These are phyloP conservation scores for Pseudomonodictys pantanalensis DNA, from an alignment of 495 filamentous ascomycete species.

Conservation along the genomic window DNA sequence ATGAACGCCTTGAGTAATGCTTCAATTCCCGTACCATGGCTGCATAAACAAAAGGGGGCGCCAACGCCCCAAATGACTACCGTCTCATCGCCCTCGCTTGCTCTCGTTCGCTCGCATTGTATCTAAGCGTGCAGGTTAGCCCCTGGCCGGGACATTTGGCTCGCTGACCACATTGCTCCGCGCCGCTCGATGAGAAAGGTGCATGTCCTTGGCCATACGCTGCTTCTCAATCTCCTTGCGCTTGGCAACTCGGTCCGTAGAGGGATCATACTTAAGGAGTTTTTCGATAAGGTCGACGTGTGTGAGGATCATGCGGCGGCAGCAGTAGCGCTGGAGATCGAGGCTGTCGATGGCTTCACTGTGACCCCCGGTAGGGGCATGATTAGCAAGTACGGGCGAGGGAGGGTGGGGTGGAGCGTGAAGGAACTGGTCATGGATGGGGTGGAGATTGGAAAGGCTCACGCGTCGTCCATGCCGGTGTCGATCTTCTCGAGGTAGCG, in stretches of 20 bases:
- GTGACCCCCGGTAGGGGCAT: constrained; percentile 14
- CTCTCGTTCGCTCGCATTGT: constrained; percentile 23
- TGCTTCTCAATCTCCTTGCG: neutral
- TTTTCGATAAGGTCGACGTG: constrained; percentile 99
- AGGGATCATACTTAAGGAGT: constrained; percentile 74
- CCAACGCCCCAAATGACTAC: neutral
- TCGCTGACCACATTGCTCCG: too few relatives aligned
- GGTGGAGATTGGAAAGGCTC: constrained; percentile 30
- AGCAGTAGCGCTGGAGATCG: constrained; percentile 93
- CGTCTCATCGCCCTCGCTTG: constrained; percentile 6
- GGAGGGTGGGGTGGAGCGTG: neutral
- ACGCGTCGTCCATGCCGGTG: constrained; percentile 75
- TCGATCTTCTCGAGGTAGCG: constrained; percentile 82
- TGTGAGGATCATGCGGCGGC: constrained; percentile 99
- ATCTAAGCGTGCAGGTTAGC: constrained; percentile 11
- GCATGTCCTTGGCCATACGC: too few relatives aligned
- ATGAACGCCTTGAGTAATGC: too few relatives aligned
- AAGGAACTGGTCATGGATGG: too few relatives aligned
- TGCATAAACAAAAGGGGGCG: too few relatives aligned
- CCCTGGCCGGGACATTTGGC: constrained; percentile 3
- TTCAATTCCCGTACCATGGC: too few relatives aligned
- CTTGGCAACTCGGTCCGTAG: neutral
- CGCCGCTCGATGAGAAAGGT: too few relatives aligned
- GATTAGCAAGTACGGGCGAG: neutral
- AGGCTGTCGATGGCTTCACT: constrained; percentile 93